Evolutionary conservation across 768 basidiomycete genomes (phyloP).

Genomic region (Xerocomus spinulosus): DNA sequence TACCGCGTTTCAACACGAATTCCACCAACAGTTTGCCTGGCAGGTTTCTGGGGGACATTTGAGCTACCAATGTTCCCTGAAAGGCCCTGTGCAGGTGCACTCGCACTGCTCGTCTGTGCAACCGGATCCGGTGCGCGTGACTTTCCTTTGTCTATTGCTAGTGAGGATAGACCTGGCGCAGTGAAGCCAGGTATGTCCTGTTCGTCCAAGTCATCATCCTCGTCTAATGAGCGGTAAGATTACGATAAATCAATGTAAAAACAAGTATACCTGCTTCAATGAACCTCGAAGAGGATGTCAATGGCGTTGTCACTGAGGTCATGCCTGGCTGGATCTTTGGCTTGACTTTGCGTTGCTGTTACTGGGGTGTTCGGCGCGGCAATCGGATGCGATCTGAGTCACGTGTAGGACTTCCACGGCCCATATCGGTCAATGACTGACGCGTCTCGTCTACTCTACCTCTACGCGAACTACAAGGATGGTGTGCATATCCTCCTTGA

Average conservation of each 20-base stretch:
- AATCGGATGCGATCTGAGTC: slow-evolving; percentile 8
- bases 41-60: slow-evolving; percentile 36
- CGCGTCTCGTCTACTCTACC: slow-evolving; percentile 37
- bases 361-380: neutral
- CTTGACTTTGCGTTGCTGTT: neutral
- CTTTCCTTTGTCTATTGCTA: slow-evolving; percentile 63
- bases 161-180: slow-evolving; percentile 52
- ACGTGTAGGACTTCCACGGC: slow-evolving; percentile 25
- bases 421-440: slow-evolving; percentile 42
- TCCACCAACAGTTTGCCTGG: slow-evolving; percentile 74
- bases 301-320: slow-evolving; percentile 38
- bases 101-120: slow-evolving; percentile 36
- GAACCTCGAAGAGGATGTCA: slow-evolving; percentile 66
- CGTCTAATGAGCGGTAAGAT: slow-evolving; percentile 38
- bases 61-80: slow-evolving; percentile 72
- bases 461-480: slow-evolving; percentile 14
- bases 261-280: slow-evolving; percentile 64
- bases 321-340: slow-evolving; percentile 10
- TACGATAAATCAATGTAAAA: neutral
- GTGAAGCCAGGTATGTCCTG: slow-evolving; percentile 77
- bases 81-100: slow-evolving; percentile 36
- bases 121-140: slow-evolving; percentile 54
- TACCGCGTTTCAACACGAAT: slow-evolving; percentile 86
- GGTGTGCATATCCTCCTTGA: slow-evolving; percentile 14
- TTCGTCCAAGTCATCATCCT: slow-evolving; percentile 78